phyloP scores from a whole-genome alignment of 805 yeast genomes.

The Metschnikowia bowlesiae region DNA sequence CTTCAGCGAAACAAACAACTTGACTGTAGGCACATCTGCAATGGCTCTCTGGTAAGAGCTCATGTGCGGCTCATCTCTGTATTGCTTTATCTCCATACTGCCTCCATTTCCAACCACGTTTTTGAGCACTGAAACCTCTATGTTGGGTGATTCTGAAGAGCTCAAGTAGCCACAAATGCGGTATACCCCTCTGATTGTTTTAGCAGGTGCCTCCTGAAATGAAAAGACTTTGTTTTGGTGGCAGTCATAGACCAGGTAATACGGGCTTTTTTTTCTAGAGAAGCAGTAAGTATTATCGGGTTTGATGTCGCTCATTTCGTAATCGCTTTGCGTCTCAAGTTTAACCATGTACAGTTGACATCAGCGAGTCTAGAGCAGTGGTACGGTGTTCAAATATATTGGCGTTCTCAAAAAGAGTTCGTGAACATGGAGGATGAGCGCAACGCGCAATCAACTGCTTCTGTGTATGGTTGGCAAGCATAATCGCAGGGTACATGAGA shows the following conservation, averaged over 20 bases:
- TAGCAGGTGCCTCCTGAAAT: not conserved
- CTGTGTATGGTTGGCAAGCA: not conserved
- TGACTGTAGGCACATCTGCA: not conserved
- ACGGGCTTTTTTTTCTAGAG: not conserved
- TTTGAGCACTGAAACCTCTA: not conserved
- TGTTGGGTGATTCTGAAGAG: not conserved
- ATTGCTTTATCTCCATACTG: constrained; percentile 9
- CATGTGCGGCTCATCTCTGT: not conserved
- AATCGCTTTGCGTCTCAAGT: not conserved
- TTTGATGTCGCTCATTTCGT: not conserved
- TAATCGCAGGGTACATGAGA: not conserved
- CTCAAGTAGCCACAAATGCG: not conserved
- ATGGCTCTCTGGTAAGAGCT: constrained; percentile 1
- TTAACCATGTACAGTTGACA: not conserved
- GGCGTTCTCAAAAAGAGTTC: not conserved
- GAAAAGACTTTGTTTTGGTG: not conserved
- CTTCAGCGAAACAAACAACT: constrained; percentile 7
- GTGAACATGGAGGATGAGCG: not conserved
- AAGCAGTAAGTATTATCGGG: not conserved
- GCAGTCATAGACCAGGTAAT: not conserved
- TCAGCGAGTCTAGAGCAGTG: not conserved
- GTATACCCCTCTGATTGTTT: not conserved
- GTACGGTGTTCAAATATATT: not conserved
- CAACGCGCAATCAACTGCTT: not conserved
- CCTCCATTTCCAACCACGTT: constrained; percentile 21